phyloP scores from a whole-genome alignment of 345 rosid genomes.

The Ailanthus altissimus region DNA sequence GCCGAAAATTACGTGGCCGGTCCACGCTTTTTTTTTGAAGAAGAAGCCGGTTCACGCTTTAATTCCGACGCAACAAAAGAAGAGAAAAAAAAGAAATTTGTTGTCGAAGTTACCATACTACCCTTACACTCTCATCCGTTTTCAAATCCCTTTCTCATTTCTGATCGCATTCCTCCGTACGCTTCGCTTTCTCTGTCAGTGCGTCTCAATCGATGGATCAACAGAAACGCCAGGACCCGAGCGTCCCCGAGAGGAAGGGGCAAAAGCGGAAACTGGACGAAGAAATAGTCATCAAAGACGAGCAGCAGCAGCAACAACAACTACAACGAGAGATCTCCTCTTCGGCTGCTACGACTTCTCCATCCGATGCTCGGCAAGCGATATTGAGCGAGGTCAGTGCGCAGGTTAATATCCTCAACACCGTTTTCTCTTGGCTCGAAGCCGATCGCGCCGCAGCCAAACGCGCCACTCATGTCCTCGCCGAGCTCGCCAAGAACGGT shows the following conservation, averaged over 20 bases:
- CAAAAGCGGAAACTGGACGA: constrained; percentile 92
- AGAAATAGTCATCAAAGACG: constrained; percentile 48
- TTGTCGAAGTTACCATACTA: constrained; percentile 33
- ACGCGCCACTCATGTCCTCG: constrained; percentile 94
- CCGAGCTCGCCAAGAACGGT: constrained; percentile 99
- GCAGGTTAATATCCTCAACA: constrained; percentile 72
- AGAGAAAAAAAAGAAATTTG: neutral
- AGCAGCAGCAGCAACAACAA: constrained; percentile 16
- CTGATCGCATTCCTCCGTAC: constrained; percentile 21
- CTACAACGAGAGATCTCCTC: constrained; percentile 49
- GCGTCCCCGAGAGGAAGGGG: constrained; percentile 81
- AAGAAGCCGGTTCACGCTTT: constrained; percentile 14
- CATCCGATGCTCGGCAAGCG: constrained; percentile 63
- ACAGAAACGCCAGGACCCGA: constrained; percentile 57
- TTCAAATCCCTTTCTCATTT: constrained; percentile 34
- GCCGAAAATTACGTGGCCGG: constrained; percentile 14
- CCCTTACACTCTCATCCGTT: constrained; percentile 52
- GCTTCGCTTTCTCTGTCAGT: constrained; percentile 26
- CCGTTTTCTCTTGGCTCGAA: constrained; percentile 81
- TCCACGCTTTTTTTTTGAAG: too few relatives aligned
- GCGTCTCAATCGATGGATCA: constrained; percentile 42
- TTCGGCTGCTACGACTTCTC: neutral
- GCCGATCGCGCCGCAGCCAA: constrained; percentile 94
- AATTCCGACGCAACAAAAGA: constrained; percentile 5
- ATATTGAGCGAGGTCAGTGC: constrained; percentile 61